Evolutionary conservation across 768 basidiomycete genomes (phyloP).

Genomic region (Termitomyces sp.): DNA sequence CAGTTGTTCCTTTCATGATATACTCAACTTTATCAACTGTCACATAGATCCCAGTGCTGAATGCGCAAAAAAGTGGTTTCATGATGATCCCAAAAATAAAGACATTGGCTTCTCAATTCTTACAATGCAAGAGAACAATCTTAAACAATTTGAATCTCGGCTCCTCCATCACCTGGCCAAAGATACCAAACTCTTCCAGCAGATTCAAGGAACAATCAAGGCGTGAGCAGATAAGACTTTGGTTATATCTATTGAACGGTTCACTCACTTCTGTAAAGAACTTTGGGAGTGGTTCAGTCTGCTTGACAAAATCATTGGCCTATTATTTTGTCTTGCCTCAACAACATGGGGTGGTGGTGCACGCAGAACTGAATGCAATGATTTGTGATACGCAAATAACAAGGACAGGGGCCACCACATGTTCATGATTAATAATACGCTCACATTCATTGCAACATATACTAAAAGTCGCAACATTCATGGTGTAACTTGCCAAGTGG

Average conservation of each 20-base stretch:
- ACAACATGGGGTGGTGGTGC: conserved; percentile 9
- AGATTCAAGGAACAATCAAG: not conserved
- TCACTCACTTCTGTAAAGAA: not conserved
- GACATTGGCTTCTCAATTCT: not conserved
- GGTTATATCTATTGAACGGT: too few relatives aligned
- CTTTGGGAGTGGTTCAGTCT: conserved; percentile 6
- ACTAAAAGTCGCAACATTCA: conserved; percentile 4
- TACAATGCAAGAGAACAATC: not conserved
- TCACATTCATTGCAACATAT: not conserved
- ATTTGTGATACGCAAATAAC: conserved; percentile 4
- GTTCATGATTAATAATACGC: conserved; percentile 3
- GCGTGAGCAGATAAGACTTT: not conserved
- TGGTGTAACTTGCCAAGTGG: not conserved
- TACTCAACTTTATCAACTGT: not conserved
- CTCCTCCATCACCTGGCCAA: not conserved
- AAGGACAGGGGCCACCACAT: not conserved
- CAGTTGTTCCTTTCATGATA: not conserved
- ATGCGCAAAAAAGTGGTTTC: conserved; percentile 1
- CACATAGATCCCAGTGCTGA: not conserved
- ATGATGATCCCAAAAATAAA: not conserved
- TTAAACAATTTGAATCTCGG: not conserved
- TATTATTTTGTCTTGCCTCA: not conserved
- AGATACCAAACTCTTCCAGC: not conserved
- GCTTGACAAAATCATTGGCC: conserved; percentile 1
- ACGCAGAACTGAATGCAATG: conserved; percentile 3